Evolutionary conservation across 2,329 filamentous ascomycete species (phyloP).

Genomic region (Seiridium cupressi): DNA sequence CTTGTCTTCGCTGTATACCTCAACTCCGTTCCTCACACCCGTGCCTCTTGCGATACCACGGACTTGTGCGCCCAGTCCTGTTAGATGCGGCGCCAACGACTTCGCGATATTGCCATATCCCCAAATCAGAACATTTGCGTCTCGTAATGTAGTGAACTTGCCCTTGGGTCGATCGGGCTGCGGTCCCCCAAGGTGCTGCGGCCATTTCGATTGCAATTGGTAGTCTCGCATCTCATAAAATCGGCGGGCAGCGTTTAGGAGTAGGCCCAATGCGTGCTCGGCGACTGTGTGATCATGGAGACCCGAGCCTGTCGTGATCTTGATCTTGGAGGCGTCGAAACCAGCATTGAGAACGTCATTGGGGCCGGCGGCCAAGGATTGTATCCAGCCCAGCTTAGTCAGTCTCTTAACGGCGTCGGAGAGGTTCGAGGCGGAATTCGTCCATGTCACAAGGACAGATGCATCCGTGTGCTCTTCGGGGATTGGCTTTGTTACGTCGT

Average conservation of each 20-base stretch:
- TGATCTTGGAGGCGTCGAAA: slow-evolving; percentile 49
- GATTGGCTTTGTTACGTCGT: slow-evolving; percentile 56
- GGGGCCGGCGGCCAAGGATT: slow-evolving; percentile 64
- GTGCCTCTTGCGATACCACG: slow-evolving; percentile 53
- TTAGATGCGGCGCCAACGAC: slow-evolving; percentile 53
- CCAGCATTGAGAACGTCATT: slow-evolving; percentile 64
- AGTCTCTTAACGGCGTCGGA: slow-evolving; percentile 53
- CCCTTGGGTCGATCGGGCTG: slow-evolving; percentile 56
- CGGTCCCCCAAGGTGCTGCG: slow-evolving; percentile 58
- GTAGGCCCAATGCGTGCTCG: slow-evolving; percentile 60
- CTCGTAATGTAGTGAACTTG: slow-evolving; percentile 58
- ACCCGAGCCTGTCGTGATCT: slow-evolving; percentile 61
- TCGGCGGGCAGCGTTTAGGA: slow-evolving; percentile 52
- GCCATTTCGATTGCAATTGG: slow-evolving; percentile 57
- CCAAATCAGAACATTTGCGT: slow-evolving; percentile 59
- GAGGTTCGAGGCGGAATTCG: slow-evolving; percentile 58
- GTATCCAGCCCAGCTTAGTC: slow-evolving; percentile 62
- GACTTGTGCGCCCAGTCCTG: slow-evolving; percentile 55
- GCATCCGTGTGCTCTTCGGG: slow-evolving; percentile 59
- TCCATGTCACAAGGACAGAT: slow-evolving; percentile 61
- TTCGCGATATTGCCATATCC: slow-evolving; percentile 68
- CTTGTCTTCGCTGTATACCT: slow-evolving; percentile 55
- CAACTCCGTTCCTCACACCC: slow-evolving; percentile 57
- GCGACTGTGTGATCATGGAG: slow-evolving; percentile 64
- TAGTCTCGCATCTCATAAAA: slow-evolving; percentile 64